Evolutionary conservation across 495 filamentous ascomycete genomes (phyloP).

Genomic region (Neurospora intermedia): DNA sequence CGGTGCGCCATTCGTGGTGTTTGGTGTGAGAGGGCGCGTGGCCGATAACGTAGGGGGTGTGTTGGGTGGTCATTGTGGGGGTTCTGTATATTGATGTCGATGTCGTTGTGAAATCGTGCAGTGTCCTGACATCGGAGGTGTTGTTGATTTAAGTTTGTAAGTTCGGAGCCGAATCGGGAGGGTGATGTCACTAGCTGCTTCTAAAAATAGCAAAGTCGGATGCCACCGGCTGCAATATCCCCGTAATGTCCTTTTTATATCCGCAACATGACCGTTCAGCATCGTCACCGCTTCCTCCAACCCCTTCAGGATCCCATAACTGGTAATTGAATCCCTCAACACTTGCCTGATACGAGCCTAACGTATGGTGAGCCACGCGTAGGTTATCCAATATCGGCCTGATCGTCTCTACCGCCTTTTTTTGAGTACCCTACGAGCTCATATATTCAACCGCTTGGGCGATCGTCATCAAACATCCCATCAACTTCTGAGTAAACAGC

Average conservation of each 20-base stretch:
- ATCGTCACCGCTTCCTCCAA: neutral
- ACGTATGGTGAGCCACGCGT: too few relatives aligned
- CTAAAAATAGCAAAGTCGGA: neutral
- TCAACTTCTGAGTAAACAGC: too few relatives aligned
- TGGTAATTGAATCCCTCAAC: neutral
- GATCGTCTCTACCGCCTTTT: neutral
- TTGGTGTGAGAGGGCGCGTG: slow-evolving; percentile 14
- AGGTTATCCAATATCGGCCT: too few relatives aligned
- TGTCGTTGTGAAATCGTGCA: neutral
- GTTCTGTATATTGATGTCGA: neutral
- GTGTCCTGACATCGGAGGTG: neutral
- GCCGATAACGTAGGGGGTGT: neutral
- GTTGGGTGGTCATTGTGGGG: neutral
- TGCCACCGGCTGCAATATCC: neutral
- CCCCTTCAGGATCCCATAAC: neutral
- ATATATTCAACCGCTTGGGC: too few relatives aligned
- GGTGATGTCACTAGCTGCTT: neutral
- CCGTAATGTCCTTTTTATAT: neutral
- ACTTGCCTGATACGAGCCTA: too few relatives aligned
- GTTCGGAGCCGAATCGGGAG: neutral
- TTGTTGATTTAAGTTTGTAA: neutral
- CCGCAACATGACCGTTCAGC: neutral
- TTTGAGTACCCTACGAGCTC: too few relatives aligned
- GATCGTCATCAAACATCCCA: too few relatives aligned
- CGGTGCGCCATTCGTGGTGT: slow-evolving; percentile 24